phyloP scores from a whole-genome alignment of 179 eudicot genomes.

The Patellifolia procumbens region DNA sequence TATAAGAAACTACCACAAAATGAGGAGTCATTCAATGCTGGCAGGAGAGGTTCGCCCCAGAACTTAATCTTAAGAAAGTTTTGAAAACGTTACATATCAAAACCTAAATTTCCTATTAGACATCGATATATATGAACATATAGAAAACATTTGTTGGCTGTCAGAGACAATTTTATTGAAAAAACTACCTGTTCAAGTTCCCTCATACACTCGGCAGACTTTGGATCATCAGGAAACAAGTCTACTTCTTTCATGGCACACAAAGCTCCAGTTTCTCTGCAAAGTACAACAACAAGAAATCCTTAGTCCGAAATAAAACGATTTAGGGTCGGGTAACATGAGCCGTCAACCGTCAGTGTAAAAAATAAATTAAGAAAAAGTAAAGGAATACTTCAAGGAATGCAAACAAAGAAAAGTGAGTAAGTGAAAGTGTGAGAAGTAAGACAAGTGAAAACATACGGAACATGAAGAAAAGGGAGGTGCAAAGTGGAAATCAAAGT shows the following conservation, averaged over 20 bases:
- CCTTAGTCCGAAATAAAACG: too few species aligned
- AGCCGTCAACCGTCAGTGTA: too few species aligned
- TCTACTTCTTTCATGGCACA: slow-evolving; percentile 99
- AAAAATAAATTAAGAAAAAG: too few species aligned
- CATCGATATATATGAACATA: slow-evolving; percentile 1
- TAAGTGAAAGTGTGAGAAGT: too few species aligned
- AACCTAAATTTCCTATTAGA: not conserved
- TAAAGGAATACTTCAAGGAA: too few species aligned
- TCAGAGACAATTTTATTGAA: not conserved
- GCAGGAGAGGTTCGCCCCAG: not conserved
- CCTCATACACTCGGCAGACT: slow-evolving; percentile 69
- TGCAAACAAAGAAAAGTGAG: too few species aligned
- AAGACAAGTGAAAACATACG: too few species aligned
- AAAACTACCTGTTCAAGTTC: slow-evolving; percentile 85
- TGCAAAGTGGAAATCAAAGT: too few species aligned
- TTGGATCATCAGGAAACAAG: slow-evolving; percentile 72
- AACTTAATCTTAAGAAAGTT: not conserved
- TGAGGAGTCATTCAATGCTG: not conserved
- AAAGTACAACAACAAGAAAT: too few species aligned
- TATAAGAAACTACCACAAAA: too few species aligned
- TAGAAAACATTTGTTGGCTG: not conserved
- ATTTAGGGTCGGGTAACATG: too few species aligned
- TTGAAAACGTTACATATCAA: not conserved
- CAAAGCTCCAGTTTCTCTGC: slow-evolving; percentile 83
- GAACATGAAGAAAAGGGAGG: too few species aligned